Base-by-base conservation (phyloP, 805 yeast genomes). In the Naumovozyma dairenensis region DNA sequence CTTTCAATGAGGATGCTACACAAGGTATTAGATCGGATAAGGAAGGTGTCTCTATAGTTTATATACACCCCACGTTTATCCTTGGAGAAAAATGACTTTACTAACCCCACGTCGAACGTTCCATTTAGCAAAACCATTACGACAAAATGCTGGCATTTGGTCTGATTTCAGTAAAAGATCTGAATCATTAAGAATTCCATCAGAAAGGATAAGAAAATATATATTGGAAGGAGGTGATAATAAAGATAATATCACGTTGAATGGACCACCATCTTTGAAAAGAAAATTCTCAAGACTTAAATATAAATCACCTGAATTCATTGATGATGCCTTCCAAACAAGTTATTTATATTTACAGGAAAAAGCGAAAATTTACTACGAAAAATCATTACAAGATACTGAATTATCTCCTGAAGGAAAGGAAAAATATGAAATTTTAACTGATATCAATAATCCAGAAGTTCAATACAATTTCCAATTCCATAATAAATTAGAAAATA, bases 391-490 rank as follows among this genome's bases (percentile, higher is more conserved):
- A 4, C 32, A 44, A 1, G 28, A 46, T n/a, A 43, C 44, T 6
- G 37, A 43, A 12, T 20, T 20, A 20, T 50, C 53, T 14, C 45
- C 40, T 16, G 44, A 51, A 14, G 44, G 50, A 24, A 55, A 48
- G 35, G 44, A 45, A 16, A 39, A 57, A 36, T 55, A 74, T 17
- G 53, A 65, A 20, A 66, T 73, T 6, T 63, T 70, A 36, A 85
- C 94, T 1, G 94, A 89, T 56, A 49, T 67, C 30, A 57, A 68
- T 52, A 84, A 87, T 55, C 97, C 97, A 12, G 94, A 85, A 57
- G 95, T 85, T 9, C 63, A 74, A 36, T 84, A 72, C 63, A 83
- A 80, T 57, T 66, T 72, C 26, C 63, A 63, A 27, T 75, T 55
- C 53, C 49, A 59, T 29, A 60, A 60, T 19, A 62, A 61, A 33